Conservation (phyloP, 371 early-diverging fungal genomes). For the Mucor mucedo region DNA sequence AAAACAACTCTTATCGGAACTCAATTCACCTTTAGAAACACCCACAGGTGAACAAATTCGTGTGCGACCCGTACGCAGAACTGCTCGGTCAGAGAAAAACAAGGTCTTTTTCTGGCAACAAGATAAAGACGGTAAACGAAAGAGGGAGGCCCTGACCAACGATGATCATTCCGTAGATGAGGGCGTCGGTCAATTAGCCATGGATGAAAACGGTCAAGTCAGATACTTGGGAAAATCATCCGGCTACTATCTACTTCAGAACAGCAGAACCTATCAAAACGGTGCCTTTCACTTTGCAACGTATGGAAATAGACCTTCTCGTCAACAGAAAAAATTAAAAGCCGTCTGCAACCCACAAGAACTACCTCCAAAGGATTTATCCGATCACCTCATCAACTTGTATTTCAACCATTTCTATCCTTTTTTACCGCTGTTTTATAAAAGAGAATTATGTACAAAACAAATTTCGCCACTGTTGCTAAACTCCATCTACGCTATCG, state of each 20-base stretch:
- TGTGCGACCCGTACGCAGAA: constrained; percentile 43
- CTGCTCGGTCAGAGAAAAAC: constrained; percentile 27
- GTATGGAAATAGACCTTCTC: constrained; percentile 34
- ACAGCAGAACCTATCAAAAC: constrained; percentile 51
- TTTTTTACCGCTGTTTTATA: constrained; percentile 61
- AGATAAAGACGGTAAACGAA: constrained; percentile 27
- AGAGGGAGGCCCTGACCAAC: constrained; percentile 20
- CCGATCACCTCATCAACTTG: constrained; percentile 55
- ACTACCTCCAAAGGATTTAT: constrained; percentile 60
- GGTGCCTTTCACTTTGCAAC: constrained; percentile 47
- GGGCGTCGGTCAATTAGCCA: constrained; percentile 44
- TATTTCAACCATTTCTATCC: constrained; percentile 63
- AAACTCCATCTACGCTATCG: constrained; percentile 57
- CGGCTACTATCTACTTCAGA: constrained; percentile 49
- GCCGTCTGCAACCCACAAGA: constrained; percentile 23
- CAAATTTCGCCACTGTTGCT: constrained; percentile 49
- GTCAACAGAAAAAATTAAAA: constrained; percentile 7
- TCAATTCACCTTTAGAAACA: constrained; percentile 58
- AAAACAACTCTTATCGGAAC: constrained; percentile 58
- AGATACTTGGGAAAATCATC: constrained; percentile 55
- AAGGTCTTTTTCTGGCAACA: constrained; percentile 39
- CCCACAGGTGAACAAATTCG: constrained; percentile 52
- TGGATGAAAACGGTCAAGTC: constrained; percentile 55
- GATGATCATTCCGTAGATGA: constrained; percentile 27
- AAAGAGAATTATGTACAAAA: constrained; percentile 24